Evolutionary conservation across 2,329 filamentous ascomycete species (phyloP).

Genomic region (Cytospora leucostoma): DNA sequence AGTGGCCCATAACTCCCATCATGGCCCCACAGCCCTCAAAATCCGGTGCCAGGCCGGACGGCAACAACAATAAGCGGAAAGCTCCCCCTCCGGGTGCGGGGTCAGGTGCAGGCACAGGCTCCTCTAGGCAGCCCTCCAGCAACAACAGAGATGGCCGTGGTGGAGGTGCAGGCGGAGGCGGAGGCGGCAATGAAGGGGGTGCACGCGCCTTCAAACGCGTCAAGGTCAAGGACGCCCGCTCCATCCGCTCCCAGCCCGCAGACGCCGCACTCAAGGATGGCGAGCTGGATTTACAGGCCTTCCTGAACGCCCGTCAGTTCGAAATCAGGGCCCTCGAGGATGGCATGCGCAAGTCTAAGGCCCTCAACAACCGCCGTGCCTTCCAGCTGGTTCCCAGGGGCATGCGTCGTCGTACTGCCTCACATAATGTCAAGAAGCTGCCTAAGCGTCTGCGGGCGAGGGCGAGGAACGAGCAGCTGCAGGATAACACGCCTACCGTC

Average conservation of each 20-base stretch:
- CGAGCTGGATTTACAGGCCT: constrained; percentile 81
- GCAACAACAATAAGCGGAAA: constrained; percentile 32
- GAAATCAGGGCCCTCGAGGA: constrained; percentile 85
- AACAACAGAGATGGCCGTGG: not conserved
- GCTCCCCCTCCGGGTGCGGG: constrained; percentile 25
- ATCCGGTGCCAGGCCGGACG: constrained; percentile 22
- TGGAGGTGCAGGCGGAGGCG: not conserved
- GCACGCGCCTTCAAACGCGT: constrained; percentile 44
- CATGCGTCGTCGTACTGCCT: constrained; percentile 83
- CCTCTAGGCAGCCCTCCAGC: constrained; percentile 3
- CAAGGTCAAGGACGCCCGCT: constrained; percentile 49
- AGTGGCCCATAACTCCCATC: not conserved
- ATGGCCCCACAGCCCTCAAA: constrained; percentile 31
- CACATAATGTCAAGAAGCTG: constrained; percentile 90
- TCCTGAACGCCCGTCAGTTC: constrained; percentile 82
- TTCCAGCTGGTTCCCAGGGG: constrained; percentile 89
- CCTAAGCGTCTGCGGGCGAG: constrained; percentile 73
- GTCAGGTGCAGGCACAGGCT: not conserved
- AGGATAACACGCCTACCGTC: constrained; percentile 88
- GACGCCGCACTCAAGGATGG: constrained; percentile 64
- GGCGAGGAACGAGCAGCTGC: constrained; percentile 73
- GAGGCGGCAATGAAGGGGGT: constrained; percentile 33
- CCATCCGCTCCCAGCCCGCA: constrained; percentile 52
- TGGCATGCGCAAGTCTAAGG: constrained; percentile 75
- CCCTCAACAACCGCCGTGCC: constrained; percentile 64